Evolutionary conservation across 139 green algal species (phyloP), one percentile per base, ranked within the genome.

Genomic region (Chlamydomonas schloesseri): DNA sequence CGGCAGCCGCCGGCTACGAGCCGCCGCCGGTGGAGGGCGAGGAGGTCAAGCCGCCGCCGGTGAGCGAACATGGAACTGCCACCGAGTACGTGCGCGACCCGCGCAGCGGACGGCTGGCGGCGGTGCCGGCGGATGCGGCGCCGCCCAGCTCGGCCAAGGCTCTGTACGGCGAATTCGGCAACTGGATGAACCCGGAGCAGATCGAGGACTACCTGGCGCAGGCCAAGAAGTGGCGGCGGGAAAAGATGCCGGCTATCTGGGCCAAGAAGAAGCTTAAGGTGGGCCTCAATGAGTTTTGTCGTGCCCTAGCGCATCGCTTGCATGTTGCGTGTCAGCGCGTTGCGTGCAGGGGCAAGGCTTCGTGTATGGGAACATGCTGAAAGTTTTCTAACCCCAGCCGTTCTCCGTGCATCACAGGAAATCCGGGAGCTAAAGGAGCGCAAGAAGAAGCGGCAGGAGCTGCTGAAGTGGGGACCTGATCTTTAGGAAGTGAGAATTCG

Each of bases 161-260:
- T 29, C 42, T 84, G 60, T 84, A 84, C 60, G 78, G 78, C 78
- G 78, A 84, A 46, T 84, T 53, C 37, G 78, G 64, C 46, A 53
- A 53, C 9, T 73, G 65, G 60, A 36, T 85, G 46, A 47, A 85
- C n/a, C 79, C 79, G 20, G 79, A 85, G 29, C 60, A 85, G 79
- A 29, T 85, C 8, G 79, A 85, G 47, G 79, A 55, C 31, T 68
- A 85, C 47, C 47, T 85, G 79, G 67, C 47, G 14, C 26, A 55
- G 31, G 79, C 79, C 18, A 85, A 58, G 64, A 67, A 33, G 23
- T 85, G 79, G 79, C 79, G 79, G 10, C 29, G 69, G 67, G 79
- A 85, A n/a, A 47, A 85, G 79, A 50, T 85, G 68, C 79, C 79
- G 15, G 11, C 10, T 24, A 20, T 85, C 31, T 85, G 79, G 79